Base-by-base conservation (phyloP, 139 green algal species). In the Coelastrella sp. region DNA sequence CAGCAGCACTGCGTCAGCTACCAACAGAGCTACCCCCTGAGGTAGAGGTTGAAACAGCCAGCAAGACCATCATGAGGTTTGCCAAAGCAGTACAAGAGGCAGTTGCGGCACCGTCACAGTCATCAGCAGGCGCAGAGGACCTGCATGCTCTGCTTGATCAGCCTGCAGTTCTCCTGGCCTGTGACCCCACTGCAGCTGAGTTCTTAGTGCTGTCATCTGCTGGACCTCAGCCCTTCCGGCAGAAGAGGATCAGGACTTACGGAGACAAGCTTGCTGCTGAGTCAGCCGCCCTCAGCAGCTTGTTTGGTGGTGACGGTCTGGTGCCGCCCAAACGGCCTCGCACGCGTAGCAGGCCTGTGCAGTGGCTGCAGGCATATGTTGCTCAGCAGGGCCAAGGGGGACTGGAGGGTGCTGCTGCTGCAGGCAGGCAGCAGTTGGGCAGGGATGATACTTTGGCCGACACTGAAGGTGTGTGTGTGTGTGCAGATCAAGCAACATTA, bases 281-380 rank as follows among this genome's bases (percentile, higher is more conserved):
- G 27, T 7, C 27, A 8, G 14, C 24, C 19, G 11, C 82, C 25
- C n/a, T 78, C 15, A 63, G 25, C 56, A 70, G 60, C 22, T 24
- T 79, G 82, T 63, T 87, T 35, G 82, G 82, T 49, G 82, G 20
- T 6, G 82, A 78, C 24, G 60, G 82, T 63, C 25, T 87, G 65
- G 63, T 87, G 82, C 25, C 0, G 27, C 27, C 82, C 8, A 87
- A 78, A 49, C 20, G 82, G 11, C 25, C 8, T 7, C 22, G 82
- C 17, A 11, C 58, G 19, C 63, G 19, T 10, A 79, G 65, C 65
- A 63, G 25, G 12, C 60, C 63, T 25, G 82, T 87, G 82, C 14
- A 35, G 65, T 56, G 58, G 65, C 82, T 87, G 63, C 65, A 56
- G 27, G 35, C 82, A 60, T 59, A 61, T 59, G 35, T 82, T 22